A percentile compares a stretch with the other conserved stretches of the same genome.
Evolutionary conservation across 2,329 filamentous ascomycete species (phyloP).

Genomic region (Metarhizium robertsii): DNA sequence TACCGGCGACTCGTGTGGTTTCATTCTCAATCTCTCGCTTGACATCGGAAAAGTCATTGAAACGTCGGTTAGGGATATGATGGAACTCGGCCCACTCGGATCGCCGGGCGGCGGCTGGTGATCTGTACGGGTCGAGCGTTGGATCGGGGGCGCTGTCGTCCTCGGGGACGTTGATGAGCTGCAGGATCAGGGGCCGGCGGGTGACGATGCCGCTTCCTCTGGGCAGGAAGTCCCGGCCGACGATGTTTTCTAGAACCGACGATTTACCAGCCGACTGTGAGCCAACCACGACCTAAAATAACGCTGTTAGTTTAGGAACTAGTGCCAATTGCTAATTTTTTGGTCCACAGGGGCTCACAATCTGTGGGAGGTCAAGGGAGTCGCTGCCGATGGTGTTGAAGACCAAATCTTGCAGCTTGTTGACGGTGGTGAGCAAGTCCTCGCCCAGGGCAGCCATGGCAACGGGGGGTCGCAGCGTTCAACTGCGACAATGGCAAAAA

Average conservation of each 20-base stretch:
- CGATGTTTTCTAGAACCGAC: constrained; percentile 96
- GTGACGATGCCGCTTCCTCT: constrained; percentile 96
- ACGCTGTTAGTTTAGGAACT: neutral
- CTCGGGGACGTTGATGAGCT: constrained; percentile 92
- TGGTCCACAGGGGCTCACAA: constrained; percentile 47
- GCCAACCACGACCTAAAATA: constrained; percentile 79
- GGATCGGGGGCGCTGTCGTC: constrained; percentile 60
- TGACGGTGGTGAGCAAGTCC: constrained; percentile 89
- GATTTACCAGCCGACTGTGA: constrained; percentile 98
- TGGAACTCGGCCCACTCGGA: constrained; percentile 91
- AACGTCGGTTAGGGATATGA: constrained; percentile 80
- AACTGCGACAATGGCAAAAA: constrained; percentile 1
- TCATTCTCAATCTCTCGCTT: constrained; percentile 96
- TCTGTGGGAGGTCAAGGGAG: constrained; percentile 93
- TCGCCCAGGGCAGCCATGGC: constrained; percentile 90
- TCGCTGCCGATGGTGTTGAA: constrained; percentile 99
- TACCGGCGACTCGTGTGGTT: constrained; percentile 82
- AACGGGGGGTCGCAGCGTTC: constrained; percentile 11
- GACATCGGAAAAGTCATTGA: constrained; percentile 86
- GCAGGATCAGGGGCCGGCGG: constrained; percentile 84
- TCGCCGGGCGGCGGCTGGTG: constrained; percentile 58
- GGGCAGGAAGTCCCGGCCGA: constrained; percentile 92
- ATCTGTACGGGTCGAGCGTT: constrained; percentile 62
- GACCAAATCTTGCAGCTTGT: constrained; percentile 96
- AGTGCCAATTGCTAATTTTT: no score